phyloP scores from a whole-genome alignment of 1,284 basidiomycete genomes.

The Apiotrichum brassicae region DNA sequence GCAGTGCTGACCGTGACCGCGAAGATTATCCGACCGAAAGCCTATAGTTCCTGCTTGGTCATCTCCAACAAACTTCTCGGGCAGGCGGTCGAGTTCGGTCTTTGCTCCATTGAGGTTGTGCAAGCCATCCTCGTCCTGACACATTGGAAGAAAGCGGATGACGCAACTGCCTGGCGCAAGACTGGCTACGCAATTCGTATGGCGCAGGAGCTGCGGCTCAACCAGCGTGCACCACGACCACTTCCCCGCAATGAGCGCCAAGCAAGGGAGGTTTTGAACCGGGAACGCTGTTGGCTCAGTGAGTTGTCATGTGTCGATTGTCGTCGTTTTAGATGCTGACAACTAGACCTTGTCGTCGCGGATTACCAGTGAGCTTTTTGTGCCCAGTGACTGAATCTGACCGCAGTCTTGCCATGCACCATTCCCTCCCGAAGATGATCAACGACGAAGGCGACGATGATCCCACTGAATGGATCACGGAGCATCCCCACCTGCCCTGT shows the following conservation, averaged over 20 bases:
- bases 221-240: slow-evolving; percentile 27
- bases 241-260: slow-evolving; percentile 28
- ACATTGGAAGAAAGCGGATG: slow-evolving; percentile 47
- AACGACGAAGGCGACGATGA: slow-evolving; percentile 22
- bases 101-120: slow-evolving; percentile 43
- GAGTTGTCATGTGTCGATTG: slow-evolving; percentile 10
- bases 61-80: slow-evolving; percentile 42
- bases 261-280: slow-evolving; percentile 28
- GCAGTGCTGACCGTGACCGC: slow-evolving; percentile 46
- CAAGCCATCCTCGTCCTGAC: slow-evolving; percentile 44
- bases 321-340: neutral
- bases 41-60: slow-evolving; percentile 38
- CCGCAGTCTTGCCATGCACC: slow-evolving; percentile 23
- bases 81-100: slow-evolving; percentile 42
- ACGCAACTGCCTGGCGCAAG: slow-evolving; percentile 40
- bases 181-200: slow-evolving; percentile 41
- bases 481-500: slow-evolving; percentile 29
- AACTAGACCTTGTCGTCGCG: slow-evolving; percentile 24
- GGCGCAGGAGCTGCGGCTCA: slow-evolving; percentile 42
- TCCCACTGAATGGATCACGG: slow-evolving; percentile 26
- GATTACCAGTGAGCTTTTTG: slow-evolving; percentile 24
- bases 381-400: neutral
- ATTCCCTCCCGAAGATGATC: slow-evolving; percentile 27
- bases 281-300: slow-evolving; percentile 30
- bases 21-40: slow-evolving; percentile 40